A percentile compares a stretch with the other conserved stretches of the same genome.
Evolutionary conservation across 1,139 yeast species (phyloP).

Genomic region (Pichia sp.): DNA sequence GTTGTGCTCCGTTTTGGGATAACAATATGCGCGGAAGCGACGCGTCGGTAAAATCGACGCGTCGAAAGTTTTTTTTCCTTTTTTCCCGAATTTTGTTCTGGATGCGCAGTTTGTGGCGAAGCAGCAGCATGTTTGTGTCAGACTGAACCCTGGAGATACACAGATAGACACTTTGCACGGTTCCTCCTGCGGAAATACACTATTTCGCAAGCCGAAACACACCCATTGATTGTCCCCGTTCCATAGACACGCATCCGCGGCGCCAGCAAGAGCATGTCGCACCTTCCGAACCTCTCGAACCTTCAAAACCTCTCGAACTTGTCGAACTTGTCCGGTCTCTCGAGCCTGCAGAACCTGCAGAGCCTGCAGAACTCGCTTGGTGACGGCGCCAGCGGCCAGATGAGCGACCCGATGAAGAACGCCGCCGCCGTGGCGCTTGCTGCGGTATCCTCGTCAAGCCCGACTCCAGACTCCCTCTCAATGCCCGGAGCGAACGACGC

Average conservation of each 20-base stretch:
- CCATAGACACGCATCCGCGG: too few relatives aligned
- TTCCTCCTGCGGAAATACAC: too few relatives aligned
- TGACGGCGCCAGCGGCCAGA: background rate
- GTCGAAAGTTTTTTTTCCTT: background rate
- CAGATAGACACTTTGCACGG: too few relatives aligned
- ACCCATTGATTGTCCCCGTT: too few relatives aligned
- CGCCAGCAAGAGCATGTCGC: background rate
- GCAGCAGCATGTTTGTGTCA: background rate
- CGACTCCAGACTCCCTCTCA: background rate
- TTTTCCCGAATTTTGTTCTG: too few relatives aligned
- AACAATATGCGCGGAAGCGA: background rate
- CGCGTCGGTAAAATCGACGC: background rate
- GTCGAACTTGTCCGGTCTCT: background rate
- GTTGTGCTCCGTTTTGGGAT: background rate
- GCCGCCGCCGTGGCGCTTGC: conserved; percentile 10
- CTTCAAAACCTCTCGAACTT: background rate
- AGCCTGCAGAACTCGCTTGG: background rate
- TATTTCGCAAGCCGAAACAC: too few relatives aligned
- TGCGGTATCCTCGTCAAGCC: conserved; percentile 8
- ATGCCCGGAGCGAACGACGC: background rate
- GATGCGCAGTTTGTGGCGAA: conserved; percentile 5
- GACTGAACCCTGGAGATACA: background rate
- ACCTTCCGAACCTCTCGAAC: background rate
- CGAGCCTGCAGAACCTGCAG: background rate
- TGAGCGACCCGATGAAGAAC: background rate